These are phyloP conservation scores for Sarocladiaceae sp. DNA, from an alignment of 2,329 filamentous ascomycete species.

Conservation along the genomic window DNA sequence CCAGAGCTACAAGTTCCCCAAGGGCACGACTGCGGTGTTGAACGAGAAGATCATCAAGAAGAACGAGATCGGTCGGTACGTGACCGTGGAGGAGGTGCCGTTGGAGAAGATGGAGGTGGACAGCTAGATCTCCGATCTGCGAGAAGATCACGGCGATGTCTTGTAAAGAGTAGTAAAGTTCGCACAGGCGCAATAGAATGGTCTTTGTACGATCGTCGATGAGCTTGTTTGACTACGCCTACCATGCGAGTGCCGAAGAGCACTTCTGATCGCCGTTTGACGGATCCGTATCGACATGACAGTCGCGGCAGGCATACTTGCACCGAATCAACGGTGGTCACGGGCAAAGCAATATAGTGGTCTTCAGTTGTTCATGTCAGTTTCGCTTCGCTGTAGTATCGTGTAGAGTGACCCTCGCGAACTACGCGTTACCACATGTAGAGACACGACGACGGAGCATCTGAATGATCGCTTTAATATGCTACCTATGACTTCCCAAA, in stretches of 20 bases:
- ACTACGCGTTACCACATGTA: too few species aligned
- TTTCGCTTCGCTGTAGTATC: too few species aligned
- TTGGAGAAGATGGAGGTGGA: conserved; percentile 69
- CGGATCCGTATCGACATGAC: too few species aligned
- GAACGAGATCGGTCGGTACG: conserved; percentile 90
- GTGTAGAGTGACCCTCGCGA: too few species aligned
- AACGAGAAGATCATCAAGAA: conserved; percentile 95
- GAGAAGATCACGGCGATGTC: conserved; percentile 5
- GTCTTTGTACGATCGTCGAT: neutral
- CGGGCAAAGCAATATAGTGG: too few species aligned
- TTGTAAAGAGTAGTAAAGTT: conserved; percentile 10
- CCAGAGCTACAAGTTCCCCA: conserved; percentile 85
- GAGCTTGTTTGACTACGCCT: too few species aligned
- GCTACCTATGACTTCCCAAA: neutral
- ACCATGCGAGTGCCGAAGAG: neutral
- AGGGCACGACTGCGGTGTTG: conserved; percentile 91
- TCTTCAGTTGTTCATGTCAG: too few species aligned
- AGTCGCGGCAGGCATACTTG: neutral
- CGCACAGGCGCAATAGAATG: conserved; percentile 3
- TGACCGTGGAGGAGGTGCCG: conserved; percentile 83
- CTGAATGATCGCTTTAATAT: too few species aligned
- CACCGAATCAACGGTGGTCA: too few species aligned
- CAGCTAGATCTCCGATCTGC: conserved; percentile 16
- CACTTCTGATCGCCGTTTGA: too few species aligned
- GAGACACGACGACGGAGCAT: too few species aligned